These are phyloP conservation scores for Singerocomus inundabilis DNA, from an alignment of 1,284 basidiomycete genomes.

Conservation along the genomic window DNA sequence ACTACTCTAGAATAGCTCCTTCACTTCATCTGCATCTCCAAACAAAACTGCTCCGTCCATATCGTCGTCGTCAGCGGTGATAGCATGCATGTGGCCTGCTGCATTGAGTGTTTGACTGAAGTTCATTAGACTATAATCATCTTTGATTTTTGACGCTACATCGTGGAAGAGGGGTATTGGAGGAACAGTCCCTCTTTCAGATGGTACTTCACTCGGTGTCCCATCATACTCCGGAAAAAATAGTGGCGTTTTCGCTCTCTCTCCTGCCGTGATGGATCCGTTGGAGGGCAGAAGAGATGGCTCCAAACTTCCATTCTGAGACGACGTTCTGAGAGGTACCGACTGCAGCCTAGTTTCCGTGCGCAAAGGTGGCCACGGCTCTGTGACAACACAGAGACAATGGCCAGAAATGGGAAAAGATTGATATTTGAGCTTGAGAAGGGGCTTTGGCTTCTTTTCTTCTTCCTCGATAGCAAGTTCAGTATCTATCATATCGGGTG, in stretches of 20 bases:
- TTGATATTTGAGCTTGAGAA: slow-evolving; percentile 61
- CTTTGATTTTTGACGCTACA: slow-evolving; percentile 33
- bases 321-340: slow-evolving; percentile 26
- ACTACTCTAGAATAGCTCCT: slow-evolving; percentile 45
- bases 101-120: slow-evolving; percentile 72
- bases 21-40: slow-evolving; percentile 75
- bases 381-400: slow-evolving; percentile 74
- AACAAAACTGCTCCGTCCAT: slow-evolving; percentile 71
- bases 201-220: slow-evolving; percentile 39
- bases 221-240: slow-evolving; percentile 64
- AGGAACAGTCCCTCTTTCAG: slow-evolving; percentile 30
- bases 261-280: slow-evolving; percentile 9
- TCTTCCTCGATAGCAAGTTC: slow-evolving; percentile 45
- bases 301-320: slow-evolving; percentile 37
- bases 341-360: slow-evolving; percentile 39
- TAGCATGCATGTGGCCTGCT: slow-evolving; percentile 51
- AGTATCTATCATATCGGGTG: slow-evolving; percentile 11
- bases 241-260: slow-evolving; percentile 53
- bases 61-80: slow-evolving; percentile 66
- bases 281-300: slow-evolving; percentile 33
- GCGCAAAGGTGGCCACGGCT: slow-evolving; percentile 65
- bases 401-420: slow-evolving; percentile 66
- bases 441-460: slow-evolving; percentile 69
- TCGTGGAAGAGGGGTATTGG: slow-evolving; percentile 48
- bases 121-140: slow-evolving; percentile 52